Evolutionary conservation across 257 asterid genomes (phyloP).

Genomic region (Solanum arcanum): DNA sequence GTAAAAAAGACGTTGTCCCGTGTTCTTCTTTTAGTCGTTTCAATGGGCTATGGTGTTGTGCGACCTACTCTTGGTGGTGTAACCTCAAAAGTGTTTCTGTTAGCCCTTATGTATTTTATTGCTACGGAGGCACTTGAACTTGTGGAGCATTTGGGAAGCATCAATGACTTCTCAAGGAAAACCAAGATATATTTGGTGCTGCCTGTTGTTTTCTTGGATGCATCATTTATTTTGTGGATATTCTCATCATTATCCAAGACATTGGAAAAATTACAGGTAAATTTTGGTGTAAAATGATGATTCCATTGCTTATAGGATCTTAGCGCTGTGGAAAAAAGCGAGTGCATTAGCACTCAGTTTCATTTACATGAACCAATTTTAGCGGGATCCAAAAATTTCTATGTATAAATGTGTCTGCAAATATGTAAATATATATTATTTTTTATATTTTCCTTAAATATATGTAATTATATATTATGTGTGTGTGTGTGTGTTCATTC

Average conservation of each 20-base stretch:
- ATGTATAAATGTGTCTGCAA: background rate
- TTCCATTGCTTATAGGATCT: background rate
- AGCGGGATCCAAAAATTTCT: background rate
- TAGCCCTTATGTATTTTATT: constrained; percentile 11
- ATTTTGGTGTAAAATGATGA: background rate
- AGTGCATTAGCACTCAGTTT: background rate
- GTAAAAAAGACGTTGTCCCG: constrained; percentile 25
- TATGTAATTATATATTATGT: background rate
- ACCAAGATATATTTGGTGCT: constrained; percentile 22
- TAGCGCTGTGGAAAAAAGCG: background rate
- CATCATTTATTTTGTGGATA: constrained; percentile 27
- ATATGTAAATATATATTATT: background rate
- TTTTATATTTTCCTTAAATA: background rate
- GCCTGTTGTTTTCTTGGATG: constrained; percentile 27
- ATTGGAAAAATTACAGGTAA: constrained; percentile 29
- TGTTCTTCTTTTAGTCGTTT: constrained; percentile 27
- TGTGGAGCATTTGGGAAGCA: constrained; percentile 26
- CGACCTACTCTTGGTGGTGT: constrained; percentile 23
- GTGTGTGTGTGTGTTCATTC: background rate
- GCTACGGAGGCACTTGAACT: constrained; percentile 25
- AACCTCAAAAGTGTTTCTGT: constrained; percentile 10
- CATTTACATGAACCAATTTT: background rate
- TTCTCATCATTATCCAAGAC: constrained; percentile 30
- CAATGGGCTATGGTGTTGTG: constrained; percentile 33
- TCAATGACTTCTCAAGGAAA: constrained; percentile 30